phyloP scores from a whole-genome alignment of 1,139 yeast species.

The Spathaspora jeffriesii region DNA sequence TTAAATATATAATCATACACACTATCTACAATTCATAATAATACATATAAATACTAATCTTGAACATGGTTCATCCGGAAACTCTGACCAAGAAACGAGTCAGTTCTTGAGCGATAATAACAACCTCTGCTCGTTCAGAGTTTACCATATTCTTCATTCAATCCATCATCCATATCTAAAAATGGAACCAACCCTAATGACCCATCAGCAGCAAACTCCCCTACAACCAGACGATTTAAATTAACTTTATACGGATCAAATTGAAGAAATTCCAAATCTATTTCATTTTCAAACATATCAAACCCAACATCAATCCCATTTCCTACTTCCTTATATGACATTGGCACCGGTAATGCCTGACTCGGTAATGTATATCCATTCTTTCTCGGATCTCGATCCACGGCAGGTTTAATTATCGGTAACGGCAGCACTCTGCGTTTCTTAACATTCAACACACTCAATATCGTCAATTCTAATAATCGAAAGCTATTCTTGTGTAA shows the following conservation, averaged over 20 bases:
- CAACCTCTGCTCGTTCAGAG: no score
- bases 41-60: no score
- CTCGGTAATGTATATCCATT: background rate
- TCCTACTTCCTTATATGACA: background rate
- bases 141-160: background rate
- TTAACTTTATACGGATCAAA: slow-evolving; percentile 45
- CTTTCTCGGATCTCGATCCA: slow-evolving; percentile 20
- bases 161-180: slow-evolving; percentile 28
- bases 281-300: slow-evolving; percentile 12
- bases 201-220: slow-evolving; percentile 70
- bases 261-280: slow-evolving; percentile 31
- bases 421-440: slow-evolving; percentile 18
- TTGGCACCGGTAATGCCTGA: background rate
- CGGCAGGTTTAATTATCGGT: slow-evolving; percentile 28
- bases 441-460: slow-evolving; percentile 43
- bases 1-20: no score
- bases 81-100: no score
- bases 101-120: no score
- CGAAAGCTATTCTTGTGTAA: slow-evolving; percentile 57
- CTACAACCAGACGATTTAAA: slow-evolving; percentile 35
- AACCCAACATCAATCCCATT: background rate
- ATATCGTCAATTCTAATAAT: slow-evolving; percentile 58
- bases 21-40: no score
- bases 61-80: no score
- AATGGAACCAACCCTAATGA: slow-evolving; percentile 65